Evolutionary conservation across 345 rosid species (phyloP), one percentile per base, ranked within the genome.

Genomic region (Litchi chinensis): DNA sequence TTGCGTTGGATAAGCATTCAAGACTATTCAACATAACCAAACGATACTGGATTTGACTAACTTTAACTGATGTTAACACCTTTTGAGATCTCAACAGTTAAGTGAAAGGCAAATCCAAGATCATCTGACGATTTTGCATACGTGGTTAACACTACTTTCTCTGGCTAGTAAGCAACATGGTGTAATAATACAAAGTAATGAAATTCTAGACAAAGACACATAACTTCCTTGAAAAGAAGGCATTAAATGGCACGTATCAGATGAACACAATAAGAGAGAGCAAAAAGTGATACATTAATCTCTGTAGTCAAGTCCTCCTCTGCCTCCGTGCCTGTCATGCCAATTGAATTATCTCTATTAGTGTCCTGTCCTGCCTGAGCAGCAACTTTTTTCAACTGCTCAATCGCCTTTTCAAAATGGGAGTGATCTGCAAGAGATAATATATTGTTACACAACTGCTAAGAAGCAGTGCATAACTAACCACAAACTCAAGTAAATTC

Each of bases 381-480:
- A 65, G 90, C 89, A 82, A 77, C 85, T 82, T 88, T 76, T 69
- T 84, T 81, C 74, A 93, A 87, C 81, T 86, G 89, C 83, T 91
- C 86, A 37, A 92, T 85, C 76, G 91, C 88, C 83, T 76, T 84
- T 52, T 89, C 82, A 77, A 82, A 95, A 85, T 90, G 91, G 18
- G 84, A 79, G 79, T 83, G 84, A 80, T 90, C 98, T 95, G 89
- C 85, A 73, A 77, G 65, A 77, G 24, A 57, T 59, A 41, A 6
- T 0, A 60, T 11, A 32, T 72, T 32, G 76, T 56, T 54, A 76
- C 28, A 52, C 21, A 22, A 46, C 5, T 8, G 11, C 40, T 44
- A 65, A 15, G 8, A 41, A 57, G 68, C n/a, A 62, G 5, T 12
- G 40, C 15, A 22, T 60, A 70, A 68, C 40, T 52, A 18, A 1